A percentile compares a stretch with the other conserved stretches of the same genome.
These are phyloP conservation scores for Termitomyces sp. DNA, from an alignment of 768 basidiomycete genomes.

Conservation along the genomic window DNA sequence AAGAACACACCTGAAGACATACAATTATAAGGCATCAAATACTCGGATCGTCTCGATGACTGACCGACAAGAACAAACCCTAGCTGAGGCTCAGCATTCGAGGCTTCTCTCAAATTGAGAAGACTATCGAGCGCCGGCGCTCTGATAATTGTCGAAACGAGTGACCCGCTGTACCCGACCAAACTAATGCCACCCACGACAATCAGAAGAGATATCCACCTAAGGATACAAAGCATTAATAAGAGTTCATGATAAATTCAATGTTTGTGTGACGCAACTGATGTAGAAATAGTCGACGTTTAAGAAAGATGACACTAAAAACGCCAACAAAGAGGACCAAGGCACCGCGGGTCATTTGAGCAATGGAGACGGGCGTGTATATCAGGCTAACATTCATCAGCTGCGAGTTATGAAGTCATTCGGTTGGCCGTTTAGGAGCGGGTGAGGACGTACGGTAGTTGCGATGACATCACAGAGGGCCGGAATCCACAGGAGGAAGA, in stretches of 20 bases:
- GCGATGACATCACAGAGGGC: conserved; percentile 88
- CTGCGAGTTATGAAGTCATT: conserved; percentile 23
- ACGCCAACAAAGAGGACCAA: conserved; percentile 92
- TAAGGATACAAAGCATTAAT: conserved; percentile 24
- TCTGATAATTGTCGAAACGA: conserved; percentile 71
- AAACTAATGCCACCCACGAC: conserved; percentile 83
- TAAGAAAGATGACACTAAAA: conserved; percentile 88
- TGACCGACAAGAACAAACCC: conserved; percentile 71
- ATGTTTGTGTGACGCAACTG: conserved; percentile 47
- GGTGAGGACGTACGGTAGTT: conserved; percentile 57
- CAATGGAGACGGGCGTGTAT: conserved; percentile 95
- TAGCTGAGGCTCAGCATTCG: conserved; percentile 50
- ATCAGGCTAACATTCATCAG: conserved; percentile 96
- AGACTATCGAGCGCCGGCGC: conserved; percentile 32
- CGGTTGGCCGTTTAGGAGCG: not conserved
- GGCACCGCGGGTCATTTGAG: conserved; percentile 93
- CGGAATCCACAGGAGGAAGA: conserved; percentile 45
- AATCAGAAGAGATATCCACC: conserved; percentile 86
- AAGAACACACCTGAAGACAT: conserved; percentile 73
- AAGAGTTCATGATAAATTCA: not conserved
- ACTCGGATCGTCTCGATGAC: conserved; percentile 19
- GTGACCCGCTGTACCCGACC: conserved; percentile 86
- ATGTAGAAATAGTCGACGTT: conserved; percentile 78
- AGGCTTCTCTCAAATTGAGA: conserved; percentile 21
- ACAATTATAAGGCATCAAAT: conserved; percentile 10